phyloP scores from a whole-genome alignment of 768 basidiomycete species.

The Hypholoma sublateritium region DNA sequence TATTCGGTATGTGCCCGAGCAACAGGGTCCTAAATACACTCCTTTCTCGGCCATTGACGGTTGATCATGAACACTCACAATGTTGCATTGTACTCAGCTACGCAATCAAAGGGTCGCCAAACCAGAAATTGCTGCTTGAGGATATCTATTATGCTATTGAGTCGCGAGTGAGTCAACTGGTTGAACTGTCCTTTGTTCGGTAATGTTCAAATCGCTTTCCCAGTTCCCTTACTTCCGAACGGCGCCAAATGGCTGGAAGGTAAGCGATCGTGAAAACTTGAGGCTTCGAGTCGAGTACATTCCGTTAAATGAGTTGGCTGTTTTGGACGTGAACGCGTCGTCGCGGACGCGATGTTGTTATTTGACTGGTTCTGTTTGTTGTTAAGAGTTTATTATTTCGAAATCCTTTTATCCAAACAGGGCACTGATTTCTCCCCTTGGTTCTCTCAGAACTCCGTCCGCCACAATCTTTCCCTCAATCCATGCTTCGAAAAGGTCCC shows the following conservation, averaged over 20 bases:
- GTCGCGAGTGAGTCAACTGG: slow-evolving; percentile 61
- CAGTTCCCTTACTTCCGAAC: slow-evolving; percentile 89
- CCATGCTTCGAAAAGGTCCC: slow-evolving; percentile 92
- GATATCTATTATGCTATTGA: slow-evolving; percentile 93
- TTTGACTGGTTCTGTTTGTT: slow-evolving; percentile 67
- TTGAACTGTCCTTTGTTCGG: slow-evolving; percentile 6
- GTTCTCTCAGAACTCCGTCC: slow-evolving; percentile 74
- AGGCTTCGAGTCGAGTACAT: slow-evolving; percentile 17
- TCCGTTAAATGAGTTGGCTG: slow-evolving; percentile 8
- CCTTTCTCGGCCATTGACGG: background rate
- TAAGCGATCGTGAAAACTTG: slow-evolving; percentile 35
- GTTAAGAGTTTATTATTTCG: slow-evolving; percentile 36
- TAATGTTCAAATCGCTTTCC: slow-evolving; percentile 11
- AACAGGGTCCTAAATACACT: background rate
- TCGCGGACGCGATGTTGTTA: slow-evolving; percentile 64
- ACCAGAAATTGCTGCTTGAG: slow-evolving; percentile 81
- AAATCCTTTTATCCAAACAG: slow-evolving; percentile 27
- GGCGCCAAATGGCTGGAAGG: slow-evolving; percentile 92
- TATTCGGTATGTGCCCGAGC: slow-evolving; percentile 64
- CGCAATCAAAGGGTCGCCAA: slow-evolving; percentile 89
- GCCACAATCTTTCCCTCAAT: slow-evolving; percentile 87
- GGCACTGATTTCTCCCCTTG: slow-evolving; percentile 24
- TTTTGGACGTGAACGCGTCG: slow-evolving; percentile 24
- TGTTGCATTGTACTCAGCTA: slow-evolving; percentile 48
- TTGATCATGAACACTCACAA: slow-evolving; percentile 9